Conservation (phyloP, 2,329 filamentous ascomycete genomes). For the Coleophoma crateriformis region DNA sequence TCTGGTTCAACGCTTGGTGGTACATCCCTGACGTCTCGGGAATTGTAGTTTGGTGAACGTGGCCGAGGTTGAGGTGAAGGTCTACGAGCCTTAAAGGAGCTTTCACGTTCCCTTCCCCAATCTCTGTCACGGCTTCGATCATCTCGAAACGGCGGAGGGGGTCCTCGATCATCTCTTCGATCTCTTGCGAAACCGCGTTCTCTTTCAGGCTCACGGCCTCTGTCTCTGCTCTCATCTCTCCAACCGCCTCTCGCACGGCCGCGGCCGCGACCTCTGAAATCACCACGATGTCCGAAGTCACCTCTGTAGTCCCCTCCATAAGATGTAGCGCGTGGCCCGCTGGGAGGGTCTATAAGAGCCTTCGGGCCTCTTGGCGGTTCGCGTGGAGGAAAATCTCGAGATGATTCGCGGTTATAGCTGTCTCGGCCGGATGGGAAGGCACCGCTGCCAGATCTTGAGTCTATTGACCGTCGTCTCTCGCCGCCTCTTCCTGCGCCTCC, state of each 20-base stretch:
- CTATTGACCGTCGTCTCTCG: constrained; percentile 23
- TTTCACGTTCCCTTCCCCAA: constrained; percentile 39
- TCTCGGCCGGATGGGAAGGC: constrained; percentile 58
- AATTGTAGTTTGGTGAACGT: constrained; percentile 63
- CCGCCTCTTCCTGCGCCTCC: constrained; percentile 19
- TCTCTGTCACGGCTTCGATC: constrained; percentile 51
- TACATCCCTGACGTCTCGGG: constrained; percentile 40
- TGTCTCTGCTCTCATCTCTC: constrained; percentile 58
- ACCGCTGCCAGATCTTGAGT: constrained; percentile 31
- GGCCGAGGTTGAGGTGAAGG: constrained; percentile 54
- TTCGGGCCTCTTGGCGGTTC: constrained; percentile 81
- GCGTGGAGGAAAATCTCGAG: constrained; percentile 39
- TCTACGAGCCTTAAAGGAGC: constrained; percentile 47
- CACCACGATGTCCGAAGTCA: constrained; percentile 45
- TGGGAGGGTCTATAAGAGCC: constrained; percentile 61
- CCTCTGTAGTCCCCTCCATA: constrained; percentile 59
- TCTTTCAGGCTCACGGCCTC: constrained; percentile 35
- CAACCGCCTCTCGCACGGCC: constrained; percentile 43
- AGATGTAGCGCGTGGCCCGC: constrained; percentile 61
- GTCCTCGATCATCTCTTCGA: constrained; percentile 42
- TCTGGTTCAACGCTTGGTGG: constrained; percentile 62
- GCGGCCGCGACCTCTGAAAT: constrained; percentile 43
- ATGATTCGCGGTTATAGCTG: constrained; percentile 32
- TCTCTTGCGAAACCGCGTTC: constrained; percentile 44
- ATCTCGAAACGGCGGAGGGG: constrained; percentile 44